Evolutionary conservation across 1,284 basidiomycete species (phyloP), one percentile per base, ranked within the genome.

Genomic region (Coniophora puteana): DNA sequence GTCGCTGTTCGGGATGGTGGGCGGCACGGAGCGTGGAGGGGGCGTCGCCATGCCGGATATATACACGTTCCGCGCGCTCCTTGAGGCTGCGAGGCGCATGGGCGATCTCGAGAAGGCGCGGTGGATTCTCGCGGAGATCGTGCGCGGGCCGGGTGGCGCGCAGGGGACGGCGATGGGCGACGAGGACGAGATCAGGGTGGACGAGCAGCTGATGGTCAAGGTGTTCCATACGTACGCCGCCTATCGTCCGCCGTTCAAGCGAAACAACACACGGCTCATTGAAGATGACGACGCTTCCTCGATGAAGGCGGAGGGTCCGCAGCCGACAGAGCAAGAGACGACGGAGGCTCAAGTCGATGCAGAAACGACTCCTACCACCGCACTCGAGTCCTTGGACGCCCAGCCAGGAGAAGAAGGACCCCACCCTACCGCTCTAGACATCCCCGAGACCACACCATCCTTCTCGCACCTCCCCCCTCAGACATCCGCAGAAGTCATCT

Each of bases 51-150:
- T 71, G 8, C 92, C 93, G 0, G 78, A 84, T 40, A 58, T 71
- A 16, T 67, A 72, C 37, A 91, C 89, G 1, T 96, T 93, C 63
- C 72, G 77, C 38, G 92, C 91, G 0, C 61, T 99, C 20, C 65
- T 99, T 42, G 90, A 95, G 48, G 93, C 92, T 1, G 88, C 91
- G 37, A 96, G 93, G 59, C 71, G 91, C 4, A 69, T 83, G 1
- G 89, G 92, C 0, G 95, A 98, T 61, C 62, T 99, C 8, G 71
- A 76, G 8, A 72, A 91, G 34, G 83, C 85, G 7, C 71, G 94
- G 45, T 98, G 93, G 94, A 86, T 97, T 43, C 67, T 99, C 41
- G 89, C 88, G 0, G 92, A 97, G 68, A 83, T 93, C 65, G 77
- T 92, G 11, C 67, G 63, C 53, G 61, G 53, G 50, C 53, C 49